phyloP scores from a whole-genome alignment of 169 alveolate species.

The Plasmodium berghei region DNA sequence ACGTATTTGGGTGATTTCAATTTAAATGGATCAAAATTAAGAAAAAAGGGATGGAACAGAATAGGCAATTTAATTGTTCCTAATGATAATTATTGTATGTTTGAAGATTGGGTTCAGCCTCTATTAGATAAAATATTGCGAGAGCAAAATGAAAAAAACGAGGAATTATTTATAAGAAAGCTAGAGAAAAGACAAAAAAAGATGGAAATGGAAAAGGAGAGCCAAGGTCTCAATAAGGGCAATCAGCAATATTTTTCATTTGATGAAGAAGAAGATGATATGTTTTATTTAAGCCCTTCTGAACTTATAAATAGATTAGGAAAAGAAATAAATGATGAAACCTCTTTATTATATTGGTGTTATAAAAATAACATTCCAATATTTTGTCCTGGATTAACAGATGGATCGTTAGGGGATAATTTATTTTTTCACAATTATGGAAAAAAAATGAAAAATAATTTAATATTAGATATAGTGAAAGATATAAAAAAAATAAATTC shows the following conservation, averaged over 20 bases:
- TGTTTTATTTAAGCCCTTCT: slow-evolving; percentile 91
- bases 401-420: slow-evolving; percentile 99
- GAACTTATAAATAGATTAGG: slow-evolving; percentile 95
- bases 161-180: slow-evolving; percentile 36
- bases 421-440: slow-evolving; percentile 91
- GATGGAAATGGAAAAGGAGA: not conserved
- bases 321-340: slow-evolving; percentile 95
- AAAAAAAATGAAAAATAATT: slow-evolving; percentile 80
- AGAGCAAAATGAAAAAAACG: slow-evolving; percentile 85
- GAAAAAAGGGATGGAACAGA: slow-evolving; percentile 97
- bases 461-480: slow-evolving; percentile 94
- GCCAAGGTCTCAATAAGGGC: too few species aligned
- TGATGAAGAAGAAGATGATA: slow-evolving; percentile 85
- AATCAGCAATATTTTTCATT: not conserved
- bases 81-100: slow-evolving; percentile 95
- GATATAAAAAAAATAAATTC: slow-evolving; percentile 96
- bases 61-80: slow-evolving; percentile 99
- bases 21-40: slow-evolving; percentile 93
- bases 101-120: slow-evolving; percentile 98
- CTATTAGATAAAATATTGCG: slow-evolving; percentile 95
- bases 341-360: slow-evolving; percentile 98
- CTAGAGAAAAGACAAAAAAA: slow-evolving; percentile 14
- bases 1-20: slow-evolving; percentile 92
- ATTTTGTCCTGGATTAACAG: slow-evolving; percentile 99
- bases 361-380: slow-evolving; percentile 98